Percentiles rank a stretch among this genome's conserved stretches.
phyloP scores from a whole-genome alignment of 2,329 filamentous ascomycete genomes.

The Fusarium ambrosium region DNA sequence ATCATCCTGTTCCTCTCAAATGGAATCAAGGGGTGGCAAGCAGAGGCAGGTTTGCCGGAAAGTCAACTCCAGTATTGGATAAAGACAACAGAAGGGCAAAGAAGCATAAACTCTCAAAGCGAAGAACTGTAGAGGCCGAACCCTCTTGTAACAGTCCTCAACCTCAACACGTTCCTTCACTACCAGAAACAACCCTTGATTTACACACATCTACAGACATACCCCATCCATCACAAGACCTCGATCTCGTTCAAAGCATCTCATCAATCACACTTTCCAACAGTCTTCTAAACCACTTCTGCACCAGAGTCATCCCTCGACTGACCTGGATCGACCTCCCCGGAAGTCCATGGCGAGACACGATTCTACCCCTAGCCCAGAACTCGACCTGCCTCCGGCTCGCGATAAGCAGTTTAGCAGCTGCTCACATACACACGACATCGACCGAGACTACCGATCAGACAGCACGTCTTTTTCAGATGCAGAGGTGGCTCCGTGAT shows the following conservation, averaged over 20 bases:
- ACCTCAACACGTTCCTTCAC: neutral
- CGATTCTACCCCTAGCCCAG: constrained; percentile 19
- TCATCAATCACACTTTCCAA: constrained; percentile 20
- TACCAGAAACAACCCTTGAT: neutral
- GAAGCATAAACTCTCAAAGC: neutral
- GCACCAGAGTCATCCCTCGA: constrained; percentile 31
- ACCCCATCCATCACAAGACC: neutral
- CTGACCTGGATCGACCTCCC: constrained; percentile 42
- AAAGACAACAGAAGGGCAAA: neutral
- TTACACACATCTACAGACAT: neutral
- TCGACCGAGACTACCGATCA: neutral
- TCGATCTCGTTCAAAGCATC: neutral
- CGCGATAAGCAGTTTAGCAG: constrained; percentile 25
- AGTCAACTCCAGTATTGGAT: constrained; percentile 11
- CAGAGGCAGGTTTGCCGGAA: constrained; percentile 35
- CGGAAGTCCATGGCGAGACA: constrained; percentile 33
- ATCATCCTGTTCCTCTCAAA: constrained; percentile 30
- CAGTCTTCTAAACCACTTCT: constrained; percentile 35
- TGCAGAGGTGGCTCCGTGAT: constrained; percentile 7
- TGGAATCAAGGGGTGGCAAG: constrained; percentile 43
- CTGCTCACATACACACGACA: constrained; percentile 8
- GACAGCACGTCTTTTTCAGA: neutral
- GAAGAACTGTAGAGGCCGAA: neutral
- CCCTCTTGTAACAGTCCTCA: neutral
- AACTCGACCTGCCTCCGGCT: constrained; percentile 34